Base-by-base conservation (phyloP, 2,329 filamentous ascomycete species). In the Ophiostoma australiae region DNA sequence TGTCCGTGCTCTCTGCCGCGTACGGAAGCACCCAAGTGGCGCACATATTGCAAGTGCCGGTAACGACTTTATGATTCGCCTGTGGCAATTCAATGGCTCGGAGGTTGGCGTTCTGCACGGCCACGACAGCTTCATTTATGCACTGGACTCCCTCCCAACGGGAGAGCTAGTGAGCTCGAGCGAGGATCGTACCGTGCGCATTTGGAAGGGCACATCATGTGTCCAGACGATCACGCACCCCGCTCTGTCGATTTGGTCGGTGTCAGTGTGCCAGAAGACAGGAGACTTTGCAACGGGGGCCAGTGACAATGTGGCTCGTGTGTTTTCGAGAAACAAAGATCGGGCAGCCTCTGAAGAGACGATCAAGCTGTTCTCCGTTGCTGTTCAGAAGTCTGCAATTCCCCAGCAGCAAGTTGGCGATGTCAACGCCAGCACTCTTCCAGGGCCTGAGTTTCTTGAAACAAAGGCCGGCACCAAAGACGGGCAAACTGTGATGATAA, bases 171-270 rank as follows among this genome's bases (percentile, higher is more conserved):
- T 96, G 68, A 98, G 94, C 79, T 89, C 93, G 1, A 93, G 93
- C 23, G 95, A 99, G 80, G 95, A 99, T 80, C 88, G 95, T n/a
- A 97, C 95, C 0, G 88, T 97, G 44, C 87, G 93, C 69, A 84
- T 99, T 78, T 99, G 96, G 95, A 90, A 87, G 75, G 91, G 90
- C 65, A 86, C 83, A 17, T 85, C 93, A 71, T 98, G 94, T 78
- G 82, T 97, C 66, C 95, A 99, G 80, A 97, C 94, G 55, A 98
- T 99, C 74, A 97, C 94, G 0, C 93, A 97, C 77, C 95, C 95
- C 13, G 95, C 95, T 11, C 96, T 98, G 70, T 98, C 94, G 0
- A 94, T 99, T 5, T 99, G 95, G 95, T 85, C 88, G 17, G 93
- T 99, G 23, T 91, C 93, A n/a, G 91, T 87, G 13, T 95, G 92